Base-by-base conservation (phyloP, 495 filamentous ascomycete genomes). In the Podospora appendiculata region DNA sequence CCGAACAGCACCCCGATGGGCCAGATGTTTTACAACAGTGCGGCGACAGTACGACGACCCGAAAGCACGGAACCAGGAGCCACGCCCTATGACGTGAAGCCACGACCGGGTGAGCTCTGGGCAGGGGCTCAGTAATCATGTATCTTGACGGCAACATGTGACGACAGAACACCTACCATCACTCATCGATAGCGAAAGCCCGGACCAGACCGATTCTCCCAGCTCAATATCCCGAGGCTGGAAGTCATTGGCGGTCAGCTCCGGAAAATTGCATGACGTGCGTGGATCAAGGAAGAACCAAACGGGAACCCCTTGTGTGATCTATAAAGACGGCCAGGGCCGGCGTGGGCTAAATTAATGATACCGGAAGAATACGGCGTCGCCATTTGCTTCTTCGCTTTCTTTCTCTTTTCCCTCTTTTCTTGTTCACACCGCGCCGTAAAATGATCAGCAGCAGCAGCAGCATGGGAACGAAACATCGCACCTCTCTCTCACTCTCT, bases 11-110 rank as follows among this genome's bases (percentile, higher is more conserved):
- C 70, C n/a, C 71, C 71, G 6, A 77, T 86, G 67, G 73, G 78
- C 19, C 81, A 73, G 53, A 62, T 80, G 57, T 84, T 85, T 55
- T 83, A 88, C 66, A 81, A 87, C 63, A 86, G 80, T 55, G 80
- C 79, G 2, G 45, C 51, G 32, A 11, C 69, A 32, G 77, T 52
- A 75, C 80, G 33, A 78, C 79, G 86, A 45, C 81, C 81, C 1
- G 80, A 79, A 13, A 90, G 85, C 70, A 79, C 83, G 3, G 86
- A 90, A 53, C 85, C 87, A 2, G 79, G 81, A 35, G 55, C 61
- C n/a, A 51, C 62, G n/a, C 68, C 76, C 38, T 90, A 87, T 56
- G 84, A 62, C 19, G 54, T 56, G 16, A 66, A 66, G 55, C 35
- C 47, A 39, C 50, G 60, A n/a, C 63, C 61, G 58, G 64, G 60